phyloP scores from a whole-genome alignment of 2,329 filamentous ascomycete species.

The Xylariomycetidae sp. region DNA sequence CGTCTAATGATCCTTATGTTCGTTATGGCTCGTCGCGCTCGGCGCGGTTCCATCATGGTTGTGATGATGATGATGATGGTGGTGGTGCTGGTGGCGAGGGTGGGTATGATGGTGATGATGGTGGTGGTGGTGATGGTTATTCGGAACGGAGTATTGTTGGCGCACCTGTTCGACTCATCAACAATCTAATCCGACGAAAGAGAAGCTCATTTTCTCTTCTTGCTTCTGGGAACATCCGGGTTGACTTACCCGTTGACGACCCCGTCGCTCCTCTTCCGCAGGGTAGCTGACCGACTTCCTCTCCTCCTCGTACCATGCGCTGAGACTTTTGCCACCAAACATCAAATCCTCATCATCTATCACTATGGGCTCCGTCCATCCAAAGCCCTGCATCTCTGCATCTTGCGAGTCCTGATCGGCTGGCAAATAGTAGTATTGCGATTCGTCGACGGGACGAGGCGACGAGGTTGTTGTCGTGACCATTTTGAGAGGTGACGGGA shows the following conservation, averaged over 20 bases:
- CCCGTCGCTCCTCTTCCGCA: slow-evolving; percentile 36
- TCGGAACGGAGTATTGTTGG: background rate
- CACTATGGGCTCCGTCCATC: slow-evolving; percentile 50
- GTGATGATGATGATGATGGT: background rate
- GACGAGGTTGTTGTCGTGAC: slow-evolving; percentile 23
- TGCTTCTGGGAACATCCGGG: no score
- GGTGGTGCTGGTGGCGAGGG: background rate
- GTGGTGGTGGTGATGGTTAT: background rate
- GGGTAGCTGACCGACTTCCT: slow-evolving; percentile 39
- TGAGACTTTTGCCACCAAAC: slow-evolving; percentile 56
- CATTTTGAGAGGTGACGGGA: slow-evolving; percentile 29
- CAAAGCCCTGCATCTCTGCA: slow-evolving; percentile 19
- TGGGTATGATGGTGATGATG: background rate
- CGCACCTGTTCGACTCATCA: background rate
- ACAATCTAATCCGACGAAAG: no score
- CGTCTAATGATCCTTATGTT: background rate
- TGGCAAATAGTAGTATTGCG: slow-evolving; percentile 26
- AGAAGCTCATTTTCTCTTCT: no score
- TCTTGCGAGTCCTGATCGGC: slow-evolving; percentile 18
- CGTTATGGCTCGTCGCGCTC: background rate
- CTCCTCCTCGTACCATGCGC: slow-evolving; percentile 58
- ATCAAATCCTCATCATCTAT: slow-evolving; percentile 59
- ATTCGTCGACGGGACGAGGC: slow-evolving; percentile 20
- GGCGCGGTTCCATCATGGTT: background rate
- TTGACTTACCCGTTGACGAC: slow-evolving; percentile 32